A percentile compares a stretch with the other conserved stretches of the same genome.
Conservation (phyloP, 768 basidiomycete genomes). For the Russula lepida region DNA sequence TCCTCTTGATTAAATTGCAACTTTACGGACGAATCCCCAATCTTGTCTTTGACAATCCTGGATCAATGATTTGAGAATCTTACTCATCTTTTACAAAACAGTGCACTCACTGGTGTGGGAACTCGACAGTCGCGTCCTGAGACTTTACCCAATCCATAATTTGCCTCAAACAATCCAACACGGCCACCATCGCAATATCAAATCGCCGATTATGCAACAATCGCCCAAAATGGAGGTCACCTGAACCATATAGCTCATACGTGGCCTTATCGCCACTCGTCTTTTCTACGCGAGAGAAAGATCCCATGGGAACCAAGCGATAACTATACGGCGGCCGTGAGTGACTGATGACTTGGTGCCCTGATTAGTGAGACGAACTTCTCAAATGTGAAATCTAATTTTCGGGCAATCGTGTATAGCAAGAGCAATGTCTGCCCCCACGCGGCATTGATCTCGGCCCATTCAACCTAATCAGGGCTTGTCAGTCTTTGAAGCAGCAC, state of each 20-base stretch:
- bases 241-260: conserved; percentile 92
- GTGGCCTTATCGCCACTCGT: conserved; percentile 71
- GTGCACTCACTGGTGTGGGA: conserved; percentile 75
- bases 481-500: conserved; percentile 2
- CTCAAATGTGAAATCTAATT: conserved; percentile 83
- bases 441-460: conserved; percentile 98
- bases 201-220: conserved; percentile 92
- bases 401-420: conserved; percentile 83
- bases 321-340: conserved; percentile 44
- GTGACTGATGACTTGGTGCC: conserved; percentile 1
- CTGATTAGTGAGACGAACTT: conserved; percentile 42
- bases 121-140: conserved; percentile 63
- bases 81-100: background rate
- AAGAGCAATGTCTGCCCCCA: conserved; percentile 95
- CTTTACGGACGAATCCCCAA: conserved; percentile 91
- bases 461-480: conserved; percentile 62
- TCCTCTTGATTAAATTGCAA: conserved; percentile 94
- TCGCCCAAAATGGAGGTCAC: conserved; percentile 82
- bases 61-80: background rate
- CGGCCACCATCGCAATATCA: conserved; percentile 92
- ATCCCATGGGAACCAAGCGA: conserved; percentile 87
- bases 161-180: conserved; percentile 91
- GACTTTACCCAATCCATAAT: conserved; percentile 78
- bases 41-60: conserved; percentile 84
- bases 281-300: conserved; percentile 87